These are phyloP conservation scores for Populus tomentosa DNA, from an alignment of 441 rosid genomes.

Conservation along the genomic window DNA sequence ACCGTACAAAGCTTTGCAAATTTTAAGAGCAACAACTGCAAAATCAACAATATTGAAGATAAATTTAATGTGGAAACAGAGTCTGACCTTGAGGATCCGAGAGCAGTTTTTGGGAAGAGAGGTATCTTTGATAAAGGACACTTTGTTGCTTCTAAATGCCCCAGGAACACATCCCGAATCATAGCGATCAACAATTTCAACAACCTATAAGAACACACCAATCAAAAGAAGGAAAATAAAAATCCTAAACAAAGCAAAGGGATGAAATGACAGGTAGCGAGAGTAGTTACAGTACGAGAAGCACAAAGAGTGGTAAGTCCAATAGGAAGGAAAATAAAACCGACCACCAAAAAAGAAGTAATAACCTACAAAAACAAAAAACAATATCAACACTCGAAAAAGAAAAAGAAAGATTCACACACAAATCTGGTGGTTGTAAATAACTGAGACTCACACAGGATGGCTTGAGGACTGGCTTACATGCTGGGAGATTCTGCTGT, in stretches of 20 bases:
- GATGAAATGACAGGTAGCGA: background rate
- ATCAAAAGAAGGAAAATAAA: background rate
- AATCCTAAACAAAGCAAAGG: background rate
- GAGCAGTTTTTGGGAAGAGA: conserved; percentile 68
- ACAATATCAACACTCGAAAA: background rate
- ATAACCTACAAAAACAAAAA: conserved; percentile 46
- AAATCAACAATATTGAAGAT: conserved; percentile 3
- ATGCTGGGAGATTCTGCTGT: conserved; percentile 83
- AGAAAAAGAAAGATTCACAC: background rate
- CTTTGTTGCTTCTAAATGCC: conserved; percentile 45
- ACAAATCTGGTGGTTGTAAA: background rate
- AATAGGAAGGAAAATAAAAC: conserved; percentile 60
- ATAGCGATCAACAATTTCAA: conserved; percentile 68
- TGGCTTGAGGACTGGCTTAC: conserved; percentile 83
- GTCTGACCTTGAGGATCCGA: conserved; percentile 53
- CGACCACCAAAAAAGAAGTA: conserved; percentile 48
- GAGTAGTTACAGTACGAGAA: conserved; percentile 58
- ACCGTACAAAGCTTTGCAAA: background rate
- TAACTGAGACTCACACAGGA: conserved; percentile 48
- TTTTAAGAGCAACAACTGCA: background rate
- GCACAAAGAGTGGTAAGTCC: conserved; percentile 63
- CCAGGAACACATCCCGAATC: conserved; percentile 74
- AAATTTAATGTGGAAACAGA: conserved; percentile 8
- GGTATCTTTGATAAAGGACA: conserved; percentile 55
- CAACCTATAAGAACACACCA: conserved; percentile 44